phyloP scores from a whole-genome alignment of 2,329 filamentous ascomycete species.

The Talaromyces piceae region DNA sequence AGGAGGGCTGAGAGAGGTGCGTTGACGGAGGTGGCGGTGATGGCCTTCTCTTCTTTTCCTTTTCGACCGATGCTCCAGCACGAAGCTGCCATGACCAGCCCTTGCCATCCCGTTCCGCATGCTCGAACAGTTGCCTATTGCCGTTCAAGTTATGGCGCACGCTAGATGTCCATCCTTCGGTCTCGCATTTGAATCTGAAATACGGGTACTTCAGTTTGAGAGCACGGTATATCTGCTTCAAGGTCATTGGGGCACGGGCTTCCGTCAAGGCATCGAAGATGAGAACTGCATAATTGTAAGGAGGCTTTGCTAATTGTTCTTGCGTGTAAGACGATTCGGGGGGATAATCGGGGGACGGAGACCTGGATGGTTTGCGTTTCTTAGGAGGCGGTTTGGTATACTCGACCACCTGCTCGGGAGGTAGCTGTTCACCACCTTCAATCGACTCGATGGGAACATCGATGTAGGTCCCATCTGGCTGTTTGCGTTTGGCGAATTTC shows the following conservation, averaged over 20 bases:
- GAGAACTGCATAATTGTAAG: constrained; percentile 55
- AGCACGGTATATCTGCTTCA: constrained; percentile 60
- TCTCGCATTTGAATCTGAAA: constrained; percentile 55
- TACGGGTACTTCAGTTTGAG: constrained; percentile 58
- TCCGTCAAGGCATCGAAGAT: constrained; percentile 57
- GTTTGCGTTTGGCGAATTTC: constrained; percentile 44
- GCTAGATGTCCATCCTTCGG: constrained; percentile 59
- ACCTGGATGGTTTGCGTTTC: constrained; percentile 48
- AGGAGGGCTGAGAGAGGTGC: constrained; percentile 22
- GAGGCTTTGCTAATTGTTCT: constrained; percentile 56
- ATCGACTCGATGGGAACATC: constrained; percentile 38
- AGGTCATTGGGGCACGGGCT: constrained; percentile 50
- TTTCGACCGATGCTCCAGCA: constrained; percentile 52
- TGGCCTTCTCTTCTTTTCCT: constrained; percentile 47
- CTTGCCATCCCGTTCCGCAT: constrained; percentile 55
- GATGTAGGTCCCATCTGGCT: constrained; percentile 29
- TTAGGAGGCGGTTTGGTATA: constrained; percentile 41
- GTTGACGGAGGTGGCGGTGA: constrained; percentile 34
- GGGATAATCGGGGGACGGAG: constrained; percentile 55
- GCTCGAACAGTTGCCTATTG: constrained; percentile 52
- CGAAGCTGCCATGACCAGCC: constrained; percentile 58
- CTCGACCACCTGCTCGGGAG: constrained; percentile 31
- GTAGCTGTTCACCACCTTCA: constrained; percentile 29
- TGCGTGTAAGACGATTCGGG: constrained; percentile 53
- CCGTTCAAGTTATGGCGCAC: constrained; percentile 57